phyloP scores from a whole-genome alignment of 2,329 filamentous ascomycete genomes.

The Hortaea werneckii region DNA sequence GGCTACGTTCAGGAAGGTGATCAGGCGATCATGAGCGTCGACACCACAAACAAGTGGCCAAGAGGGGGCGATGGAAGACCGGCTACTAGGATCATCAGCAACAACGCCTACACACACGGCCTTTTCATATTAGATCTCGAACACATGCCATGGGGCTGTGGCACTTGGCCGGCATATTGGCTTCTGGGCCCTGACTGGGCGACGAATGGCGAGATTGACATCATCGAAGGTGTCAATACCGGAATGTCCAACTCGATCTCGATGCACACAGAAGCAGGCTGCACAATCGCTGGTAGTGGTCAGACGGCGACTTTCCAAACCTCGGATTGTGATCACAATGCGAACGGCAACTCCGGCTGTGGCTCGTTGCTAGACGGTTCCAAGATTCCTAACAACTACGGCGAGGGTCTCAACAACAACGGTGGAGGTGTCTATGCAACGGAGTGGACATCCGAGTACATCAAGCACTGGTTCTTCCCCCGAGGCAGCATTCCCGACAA shows the following conservation, averaged over 20 bases:
- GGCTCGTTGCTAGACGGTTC: constrained; percentile 32
- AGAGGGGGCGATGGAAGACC: constrained; percentile 30
- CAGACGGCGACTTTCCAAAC: constrained; percentile 20
- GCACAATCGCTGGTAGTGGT: constrained; percentile 21
- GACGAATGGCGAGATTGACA: constrained; percentile 30
- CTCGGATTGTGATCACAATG: constrained; percentile 17
- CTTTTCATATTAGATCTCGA: constrained; percentile 29
- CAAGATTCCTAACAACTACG: constrained; percentile 24
- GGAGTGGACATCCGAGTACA: constrained; percentile 25
- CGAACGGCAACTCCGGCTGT: constrained; percentile 23
- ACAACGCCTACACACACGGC: constrained; percentile 29
- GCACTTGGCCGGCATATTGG: constrained; percentile 35
- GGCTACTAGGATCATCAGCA: constrained; percentile 26
- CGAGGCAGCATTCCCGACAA: constrained; percentile 23
- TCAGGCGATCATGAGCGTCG: constrained; percentile 25
- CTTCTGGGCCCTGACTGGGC: constrained; percentile 38
- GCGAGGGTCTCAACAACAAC: constrained; percentile 20
- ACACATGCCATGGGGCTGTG: constrained; percentile 30
- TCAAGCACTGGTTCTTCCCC: constrained; percentile 28
- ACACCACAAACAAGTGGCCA: constrained; percentile 34
- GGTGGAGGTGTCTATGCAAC: constrained; percentile 27
- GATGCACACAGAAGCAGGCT: constrained; percentile 23
- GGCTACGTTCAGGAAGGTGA: constrained; percentile 14
- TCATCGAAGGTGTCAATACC: constrained; percentile 28
- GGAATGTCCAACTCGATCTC: constrained; percentile 19